Evolutionary conservation across 2,329 filamentous ascomycete genomes (phyloP), one percentile per base, ranked within the genome.

Genomic region (Cladosporium sp.): DNA sequence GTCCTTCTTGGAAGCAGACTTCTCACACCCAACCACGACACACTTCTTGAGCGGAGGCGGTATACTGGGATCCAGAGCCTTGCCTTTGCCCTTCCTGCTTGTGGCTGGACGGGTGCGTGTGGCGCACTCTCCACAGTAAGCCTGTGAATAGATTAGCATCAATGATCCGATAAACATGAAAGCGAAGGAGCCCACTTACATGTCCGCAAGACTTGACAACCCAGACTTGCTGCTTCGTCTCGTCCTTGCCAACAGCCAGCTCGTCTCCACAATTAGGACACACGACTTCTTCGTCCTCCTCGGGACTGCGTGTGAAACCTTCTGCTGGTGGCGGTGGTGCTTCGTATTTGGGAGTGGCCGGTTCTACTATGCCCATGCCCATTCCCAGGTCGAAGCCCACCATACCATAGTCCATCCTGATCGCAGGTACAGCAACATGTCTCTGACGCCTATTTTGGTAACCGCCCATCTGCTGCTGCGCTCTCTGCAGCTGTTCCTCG

Each of bases 161-260:
- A 22, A 11, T 15, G 14, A 14, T n/a, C 8, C 25, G 6, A 4
- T 6, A 17, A 39, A 2, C 9, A 38, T 28, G 51, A 56, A 56
- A 34, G 30, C 30, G 2, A 8, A 12, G n/a, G 25, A 34, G 17
- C 17, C 8, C 22, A 79, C 84, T 73, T 82, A 97, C 94, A 77
- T 99, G 94, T 64, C 94, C 94, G 72, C 94, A 99, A 54, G 82
- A 82, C 74, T 92, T 96, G 37, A 94, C 82, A 0, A 94, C 88
- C 92, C 92, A 97, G 62, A 97, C 93, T 67, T 96, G 89, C 69
- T 90, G 87, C 74, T 96, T 92, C 36, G 78, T 71, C 28, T 82
- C 78, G 20, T 81, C 79, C 0, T 85, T 85, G 14, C 92, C 89
- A 52, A 88, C 85, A 5, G 90, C 88, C 15, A 99, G 77, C 74